Percentiles rank a stretch among this genome's conserved stretches.
Conservation (phyloP, 768 basidiomycete species). For the Xerocomus spinulosus region DNA sequence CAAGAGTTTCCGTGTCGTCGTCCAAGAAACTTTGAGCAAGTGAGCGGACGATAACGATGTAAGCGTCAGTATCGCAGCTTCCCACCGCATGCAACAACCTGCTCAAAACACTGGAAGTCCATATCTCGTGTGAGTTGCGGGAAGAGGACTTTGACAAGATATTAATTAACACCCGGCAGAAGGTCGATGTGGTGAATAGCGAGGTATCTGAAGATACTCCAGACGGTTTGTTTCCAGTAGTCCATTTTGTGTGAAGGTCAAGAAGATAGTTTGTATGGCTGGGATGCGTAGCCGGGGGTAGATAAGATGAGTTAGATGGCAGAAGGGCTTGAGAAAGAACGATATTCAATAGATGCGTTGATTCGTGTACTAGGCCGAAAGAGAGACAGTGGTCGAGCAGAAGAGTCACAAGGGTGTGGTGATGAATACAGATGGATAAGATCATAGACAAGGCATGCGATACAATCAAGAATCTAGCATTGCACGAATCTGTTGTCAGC, state of each 20-base stretch:
- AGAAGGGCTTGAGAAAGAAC: slow-evolving; percentile 39
- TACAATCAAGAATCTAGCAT: slow-evolving; percentile 42
- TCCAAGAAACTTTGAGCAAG: slow-evolving; percentile 24
- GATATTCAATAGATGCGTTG: slow-evolving; percentile 37
- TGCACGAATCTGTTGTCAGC: slow-evolving; percentile 2
- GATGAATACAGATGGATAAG: slow-evolving; percentile 40
- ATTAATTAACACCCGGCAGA: slow-evolving; percentile 20
- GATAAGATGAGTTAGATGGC: slow-evolving; percentile 18
- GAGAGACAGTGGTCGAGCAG: slow-evolving; percentile 50
- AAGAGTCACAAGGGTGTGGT: slow-evolving; percentile 45
- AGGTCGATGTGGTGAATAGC: slow-evolving; percentile 26
- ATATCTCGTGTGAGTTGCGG: slow-evolving; percentile 35
- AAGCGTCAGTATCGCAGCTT: slow-evolving; percentile 29
- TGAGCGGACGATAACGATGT: slow-evolving; percentile 28
- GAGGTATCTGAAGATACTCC: neutral
- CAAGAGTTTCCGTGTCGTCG: neutral
- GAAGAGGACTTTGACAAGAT: slow-evolving; percentile 19
- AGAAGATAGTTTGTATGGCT: slow-evolving; percentile 45
- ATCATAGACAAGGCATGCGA: slow-evolving; percentile 51
- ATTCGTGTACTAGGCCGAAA: slow-evolving; percentile 41
- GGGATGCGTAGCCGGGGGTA: slow-evolving; percentile 38
- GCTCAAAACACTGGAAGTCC: slow-evolving; percentile 41
- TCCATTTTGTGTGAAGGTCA: slow-evolving; percentile 42
- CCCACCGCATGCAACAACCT: slow-evolving; percentile 33
- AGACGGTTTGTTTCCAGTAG: slow-evolving; percentile 6